Percentiles rank a stretch among this genome's conserved stretches.
These are phyloP conservation scores for Pyrus bretschneideri DNA, from an alignment of 306 rosid genomes.

Conservation along the genomic window DNA sequence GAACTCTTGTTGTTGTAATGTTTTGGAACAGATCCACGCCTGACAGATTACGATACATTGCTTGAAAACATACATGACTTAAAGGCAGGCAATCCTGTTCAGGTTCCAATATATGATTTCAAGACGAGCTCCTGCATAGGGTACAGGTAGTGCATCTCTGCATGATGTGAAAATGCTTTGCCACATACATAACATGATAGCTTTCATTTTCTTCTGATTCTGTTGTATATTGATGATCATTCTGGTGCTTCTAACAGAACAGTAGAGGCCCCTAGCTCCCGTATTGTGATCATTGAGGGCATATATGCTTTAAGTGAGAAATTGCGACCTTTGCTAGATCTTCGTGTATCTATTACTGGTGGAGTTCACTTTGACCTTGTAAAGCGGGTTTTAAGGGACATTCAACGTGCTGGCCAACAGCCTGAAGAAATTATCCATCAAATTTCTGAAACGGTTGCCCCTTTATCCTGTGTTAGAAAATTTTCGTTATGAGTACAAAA, in stretches of 20 bases:
- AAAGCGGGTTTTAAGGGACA: conserved; percentile 94
- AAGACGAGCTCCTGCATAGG: conserved; percentile 82
- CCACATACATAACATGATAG: background rate
- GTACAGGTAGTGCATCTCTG: conserved; percentile 60
- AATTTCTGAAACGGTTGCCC: conserved; percentile 90
- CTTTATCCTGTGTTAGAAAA: conserved; percentile 27
- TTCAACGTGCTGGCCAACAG: conserved; percentile 95
- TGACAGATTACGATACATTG: conserved; percentile 90
- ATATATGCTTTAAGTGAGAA: conserved; percentile 88
- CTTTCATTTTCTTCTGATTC: background rate
- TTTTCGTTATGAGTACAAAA: conserved; percentile 6
- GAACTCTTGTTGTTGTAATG: conserved; percentile 24
- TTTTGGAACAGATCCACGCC: conserved; percentile 83
- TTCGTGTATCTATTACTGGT: conserved; percentile 93
- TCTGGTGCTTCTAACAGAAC: conserved; percentile 48
- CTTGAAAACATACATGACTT: conserved; percentile 78
- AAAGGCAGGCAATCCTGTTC: conserved; percentile 75
- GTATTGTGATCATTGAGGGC: conserved; percentile 83
- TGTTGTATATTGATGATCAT: conserved; percentile 3
- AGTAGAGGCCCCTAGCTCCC: conserved; percentile 82
- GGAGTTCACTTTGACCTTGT: conserved; percentile 99
- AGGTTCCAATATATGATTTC: conserved; percentile 95
- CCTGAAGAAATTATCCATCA: conserved; percentile 99
- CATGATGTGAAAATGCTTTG: conserved; percentile 2
- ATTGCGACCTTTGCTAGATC: conserved; percentile 86